These are phyloP conservation scores for Colletotrichum spaethianum DNA, from an alignment of 2,329 filamentous ascomycete species.

Conservation along the genomic window DNA sequence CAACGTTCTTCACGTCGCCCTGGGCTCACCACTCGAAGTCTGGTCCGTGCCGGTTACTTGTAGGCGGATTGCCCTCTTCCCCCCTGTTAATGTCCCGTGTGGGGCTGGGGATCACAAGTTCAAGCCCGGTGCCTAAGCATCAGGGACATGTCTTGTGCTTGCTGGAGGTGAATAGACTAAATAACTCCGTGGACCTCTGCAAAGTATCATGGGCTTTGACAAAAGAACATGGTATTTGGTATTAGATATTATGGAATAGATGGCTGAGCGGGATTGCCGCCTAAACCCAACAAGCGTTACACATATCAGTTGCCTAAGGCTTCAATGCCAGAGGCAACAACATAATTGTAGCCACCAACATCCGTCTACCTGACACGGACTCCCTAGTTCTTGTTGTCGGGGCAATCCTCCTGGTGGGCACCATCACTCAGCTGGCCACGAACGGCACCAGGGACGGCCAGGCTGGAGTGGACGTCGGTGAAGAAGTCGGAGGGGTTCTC, in stretches of 20 bases:
- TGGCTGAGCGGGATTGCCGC: not conserved
- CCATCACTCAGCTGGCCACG: constrained; percentile 61
- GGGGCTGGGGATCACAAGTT: not conserved
- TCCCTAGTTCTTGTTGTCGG: constrained; percentile 2
- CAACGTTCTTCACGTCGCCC: not conserved
- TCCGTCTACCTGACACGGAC: accelerated
- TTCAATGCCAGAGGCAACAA: not conserved
- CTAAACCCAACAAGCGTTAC: not conserved
- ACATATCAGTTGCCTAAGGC: not conserved
- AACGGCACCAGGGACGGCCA: constrained; percentile 64
- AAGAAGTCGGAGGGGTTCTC: constrained; percentile 65
- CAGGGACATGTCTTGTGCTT: not conserved
- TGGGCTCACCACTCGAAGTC: not conserved
- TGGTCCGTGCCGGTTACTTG: not conserved
- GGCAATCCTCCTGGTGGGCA: constrained; percentile 17
- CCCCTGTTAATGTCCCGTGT: not conserved
- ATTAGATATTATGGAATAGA: not conserved
- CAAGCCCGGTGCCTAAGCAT: not conserved
- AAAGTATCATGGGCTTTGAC: not conserved
- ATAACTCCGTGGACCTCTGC: not conserved
- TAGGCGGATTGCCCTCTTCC: too few relatives aligned
- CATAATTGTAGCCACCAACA: too few relatives aligned
- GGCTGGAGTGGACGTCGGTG: constrained; percentile 65
- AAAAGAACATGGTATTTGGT: not conserved
- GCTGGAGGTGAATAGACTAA: not conserved